These are phyloP conservation scores for Paracamarosporium sp. DNA, from an alignment of 2,329 filamentous ascomycete species.

Conservation along the genomic window DNA sequence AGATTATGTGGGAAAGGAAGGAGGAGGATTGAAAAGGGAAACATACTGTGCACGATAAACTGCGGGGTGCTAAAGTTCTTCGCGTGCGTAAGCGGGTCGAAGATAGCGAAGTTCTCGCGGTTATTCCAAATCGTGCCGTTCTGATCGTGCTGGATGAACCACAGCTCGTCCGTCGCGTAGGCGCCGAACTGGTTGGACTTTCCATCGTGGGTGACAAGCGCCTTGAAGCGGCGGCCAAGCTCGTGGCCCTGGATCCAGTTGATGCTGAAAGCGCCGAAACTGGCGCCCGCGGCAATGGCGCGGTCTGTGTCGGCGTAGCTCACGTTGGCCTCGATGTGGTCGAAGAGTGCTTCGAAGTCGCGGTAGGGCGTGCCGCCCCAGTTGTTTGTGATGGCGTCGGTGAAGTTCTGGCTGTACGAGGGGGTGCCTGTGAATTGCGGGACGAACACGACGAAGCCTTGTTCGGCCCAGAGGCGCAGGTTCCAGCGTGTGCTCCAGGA, in stretches of 20 bases:
- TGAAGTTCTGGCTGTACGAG: slow-evolving; percentile 79
- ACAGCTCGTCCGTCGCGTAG: slow-evolving; percentile 59
- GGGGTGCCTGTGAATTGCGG: slow-evolving; percentile 86
- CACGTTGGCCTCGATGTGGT: slow-evolving; percentile 72
- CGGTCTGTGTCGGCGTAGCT: slow-evolving; percentile 71
- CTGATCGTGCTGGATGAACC: slow-evolving; percentile 57
- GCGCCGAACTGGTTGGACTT: slow-evolving; percentile 68
- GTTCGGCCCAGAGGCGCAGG: slow-evolving; percentile 81
- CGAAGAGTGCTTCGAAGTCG: slow-evolving; percentile 80
- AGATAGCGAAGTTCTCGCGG: slow-evolving; percentile 59
- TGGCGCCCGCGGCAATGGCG: slow-evolving; percentile 76
- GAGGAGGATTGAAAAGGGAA: slow-evolving; percentile 33
- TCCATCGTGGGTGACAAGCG: slow-evolving; percentile 86
- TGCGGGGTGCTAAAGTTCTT: slow-evolving; percentile 84
- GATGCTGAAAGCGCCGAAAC: slow-evolving; percentile 51
- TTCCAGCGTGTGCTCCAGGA: slow-evolving; percentile 86
- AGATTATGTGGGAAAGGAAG: background rate
- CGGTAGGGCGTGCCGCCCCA: slow-evolving; percentile 87
- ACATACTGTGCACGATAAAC: slow-evolving; percentile 77
- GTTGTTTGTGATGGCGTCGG: slow-evolving; percentile 76
- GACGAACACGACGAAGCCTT: slow-evolving; percentile 81
- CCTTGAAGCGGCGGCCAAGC: slow-evolving; percentile 84
- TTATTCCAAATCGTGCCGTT: slow-evolving; percentile 48
- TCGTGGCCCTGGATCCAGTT: slow-evolving; percentile 91
- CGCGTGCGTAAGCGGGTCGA: slow-evolving; percentile 64